Evolutionary conservation across 176 grass and related monocot genomes (phyloP), one percentile per base, ranked within the genome.

Genomic region (Triticum urartu): DNA sequence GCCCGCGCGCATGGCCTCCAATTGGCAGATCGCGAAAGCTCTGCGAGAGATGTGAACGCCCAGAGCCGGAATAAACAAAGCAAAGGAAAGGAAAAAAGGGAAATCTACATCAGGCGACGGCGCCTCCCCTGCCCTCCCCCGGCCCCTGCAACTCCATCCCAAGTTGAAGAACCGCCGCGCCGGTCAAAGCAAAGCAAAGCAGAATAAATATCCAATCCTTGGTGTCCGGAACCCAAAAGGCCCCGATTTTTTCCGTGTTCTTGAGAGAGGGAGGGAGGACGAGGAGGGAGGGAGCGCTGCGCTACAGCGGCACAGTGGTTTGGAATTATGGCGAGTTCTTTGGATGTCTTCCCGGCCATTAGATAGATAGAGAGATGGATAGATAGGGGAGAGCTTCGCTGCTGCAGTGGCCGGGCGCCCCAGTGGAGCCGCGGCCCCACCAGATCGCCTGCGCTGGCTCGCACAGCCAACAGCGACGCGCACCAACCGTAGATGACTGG

Each of bases 21-120:
- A 58, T 13, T 33, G 89, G 77, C 70, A 54, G 64, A 88, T 91
- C 86, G 68, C 50, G 78, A 54, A 54, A 14, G 58, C 72, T 56
- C 56, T 21, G 56, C 73, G 9, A 76, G 68, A 67, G 80, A 87
- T 54, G 65, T 9, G 17, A 24, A 9, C 39, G 30, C 84, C 56
- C 56, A 59, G 56, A 59, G 50, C 15, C 15, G 0, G 50, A 54
- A 7, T 21, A 22, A 72, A 8, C 25, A 20, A 15, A 42, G 38
- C 32, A 39, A 30, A 30, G 9, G 21, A 11, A 66, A 64, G 72
- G 65, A 52, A 18, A 39, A 33, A 9, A 43, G 15, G 52, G 63
- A 52, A 81, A 88, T 88, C 90, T 88, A 91, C 90, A 91, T 91
- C 78, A 88, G 81, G 61, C 48, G 61, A 69, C 0, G 70, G 15